Evolutionary conservation across 306 rosid genomes (phyloP).

Genomic region (Pterocarpus santalinus): DNA sequence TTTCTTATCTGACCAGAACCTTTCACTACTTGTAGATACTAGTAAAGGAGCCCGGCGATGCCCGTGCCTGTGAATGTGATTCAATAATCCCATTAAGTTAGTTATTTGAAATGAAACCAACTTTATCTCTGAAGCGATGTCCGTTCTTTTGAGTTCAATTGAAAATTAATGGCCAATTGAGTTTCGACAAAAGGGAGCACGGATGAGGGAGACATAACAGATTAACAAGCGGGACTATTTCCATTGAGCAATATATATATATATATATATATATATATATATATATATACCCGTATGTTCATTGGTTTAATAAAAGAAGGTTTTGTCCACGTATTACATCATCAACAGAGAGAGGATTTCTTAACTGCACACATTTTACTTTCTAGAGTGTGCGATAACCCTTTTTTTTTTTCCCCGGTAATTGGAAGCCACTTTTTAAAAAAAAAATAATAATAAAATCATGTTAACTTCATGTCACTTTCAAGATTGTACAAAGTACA

Average conservation of each 20-base stretch:
- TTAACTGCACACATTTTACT: not conserved
- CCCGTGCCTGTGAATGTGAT: not conserved
- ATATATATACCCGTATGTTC: not conserved
- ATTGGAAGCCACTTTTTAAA: not conserved
- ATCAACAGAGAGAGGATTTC: not conserved
- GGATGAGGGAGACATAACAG: not conserved
- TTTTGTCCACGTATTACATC: not conserved
- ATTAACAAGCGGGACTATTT: not conserved
- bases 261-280: no score
- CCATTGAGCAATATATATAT: not conserved
- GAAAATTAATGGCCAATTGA: not conserved
- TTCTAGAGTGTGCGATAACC: not conserved
- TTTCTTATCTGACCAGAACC: constrained; percentile 22
- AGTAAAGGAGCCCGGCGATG: not conserved
- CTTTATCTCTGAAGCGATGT: not conserved
- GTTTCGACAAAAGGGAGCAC: not conserved
- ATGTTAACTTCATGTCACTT: constrained; percentile 37
- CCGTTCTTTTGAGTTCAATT: not conserved
- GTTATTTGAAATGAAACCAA: not conserved
- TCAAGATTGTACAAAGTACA: constrained; percentile 14
- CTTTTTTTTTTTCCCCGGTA: not conserved
- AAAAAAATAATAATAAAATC: not conserved
- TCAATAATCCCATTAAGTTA: not conserved
- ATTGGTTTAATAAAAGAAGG: not conserved
- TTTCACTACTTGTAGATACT: not conserved